phyloP scores from a whole-genome alignment of 108 stramenopile genomes.

The Pseudonitzschia multistriata region DNA sequence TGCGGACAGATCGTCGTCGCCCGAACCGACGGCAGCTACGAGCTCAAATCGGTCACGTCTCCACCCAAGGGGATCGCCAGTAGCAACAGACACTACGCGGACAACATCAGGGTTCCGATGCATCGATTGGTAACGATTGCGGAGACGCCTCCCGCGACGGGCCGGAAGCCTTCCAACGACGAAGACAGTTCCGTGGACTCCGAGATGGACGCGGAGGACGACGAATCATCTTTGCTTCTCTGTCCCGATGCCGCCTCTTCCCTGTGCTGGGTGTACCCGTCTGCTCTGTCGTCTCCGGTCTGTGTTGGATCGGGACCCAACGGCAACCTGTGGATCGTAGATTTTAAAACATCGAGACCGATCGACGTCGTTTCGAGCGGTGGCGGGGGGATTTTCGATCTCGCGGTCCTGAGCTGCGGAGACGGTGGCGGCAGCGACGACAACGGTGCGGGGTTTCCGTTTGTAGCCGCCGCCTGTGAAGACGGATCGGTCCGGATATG shows the following conservation, averaged over 20 bases:
- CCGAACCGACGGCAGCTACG: conserved; percentile 68
- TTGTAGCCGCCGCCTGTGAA: conserved; percentile 64
- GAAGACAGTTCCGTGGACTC: not conserved
- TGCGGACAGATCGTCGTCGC: conserved; percentile 32
- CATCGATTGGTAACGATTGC: conserved; percentile 54
- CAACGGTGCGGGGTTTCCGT: conserved; percentile 19
- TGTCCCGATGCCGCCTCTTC: not conserved
- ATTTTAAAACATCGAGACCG: conserved; percentile 51
- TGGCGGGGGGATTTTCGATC: conserved; percentile 75
- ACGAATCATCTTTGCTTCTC: not conserved
- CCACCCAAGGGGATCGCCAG: not conserved
- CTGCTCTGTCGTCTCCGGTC: conserved; percentile 15
- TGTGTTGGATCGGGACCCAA: conserved; percentile 73
- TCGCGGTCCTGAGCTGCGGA: conserved; percentile 26
- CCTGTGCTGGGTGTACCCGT: conserved; percentile 4
- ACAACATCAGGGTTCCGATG: not conserved
- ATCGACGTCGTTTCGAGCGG: conserved; percentile 62
- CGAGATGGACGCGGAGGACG: not conserved
- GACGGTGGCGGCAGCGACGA: not conserved
- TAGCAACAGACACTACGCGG: conserved; percentile 1
- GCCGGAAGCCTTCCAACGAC: not conserved
- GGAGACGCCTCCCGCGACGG: conserved; percentile 35
- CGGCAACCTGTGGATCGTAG: conserved; percentile 77
- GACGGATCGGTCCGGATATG: conserved; percentile 84
- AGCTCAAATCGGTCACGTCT: conserved; percentile 32